Percentiles rank a stretch among this genome's conserved stretches.
These are phyloP conservation scores for Cordyceps pruinosa DNA, from an alignment of 2,329 filamentous ascomycete genomes.

Conservation along the genomic window DNA sequence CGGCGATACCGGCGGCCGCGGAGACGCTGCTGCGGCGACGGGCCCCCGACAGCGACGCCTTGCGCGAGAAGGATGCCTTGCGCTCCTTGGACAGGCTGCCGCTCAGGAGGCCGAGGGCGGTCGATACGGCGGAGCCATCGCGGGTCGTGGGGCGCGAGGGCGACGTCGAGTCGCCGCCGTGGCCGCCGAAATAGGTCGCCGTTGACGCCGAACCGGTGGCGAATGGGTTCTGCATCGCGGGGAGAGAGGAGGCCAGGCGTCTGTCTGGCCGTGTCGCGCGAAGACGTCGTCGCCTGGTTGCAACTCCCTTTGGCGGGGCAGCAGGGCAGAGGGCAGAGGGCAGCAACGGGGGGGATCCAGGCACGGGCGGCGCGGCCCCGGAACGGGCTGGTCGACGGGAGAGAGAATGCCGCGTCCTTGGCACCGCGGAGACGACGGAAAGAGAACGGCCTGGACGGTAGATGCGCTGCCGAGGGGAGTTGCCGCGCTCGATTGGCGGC, in stretches of 20 bases:
- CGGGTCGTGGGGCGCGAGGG: conserved; percentile 30
- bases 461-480: background rate
- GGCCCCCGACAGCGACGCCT: conserved; percentile 44
- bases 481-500: background rate
- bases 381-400: background rate
- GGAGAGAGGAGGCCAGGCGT: background rate
- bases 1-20: conserved; percentile 28
- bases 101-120: conserved; percentile 2
- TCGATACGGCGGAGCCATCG: conserved; percentile 21
- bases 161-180: conserved; percentile 25
- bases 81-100: conserved; percentile 33
- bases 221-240: conserved; percentile 7
- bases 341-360: too few species aligned
- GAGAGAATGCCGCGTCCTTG: background rate
- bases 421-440: background rate
- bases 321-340: too few species aligned
- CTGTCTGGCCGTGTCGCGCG: background rate
- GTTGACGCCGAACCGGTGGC: background rate
- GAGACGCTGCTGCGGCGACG: conserved; percentile 32
- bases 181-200: conserved; percentile 24
- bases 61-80: conserved; percentile 47
- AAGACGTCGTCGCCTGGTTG: background rate
- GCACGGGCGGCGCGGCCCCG: background rate
- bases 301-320: background rate
- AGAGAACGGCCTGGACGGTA: background rate